Evolutionary conservation across 78 protist species (phyloP).

Genomic region (Dictyostelium purpureum): DNA sequence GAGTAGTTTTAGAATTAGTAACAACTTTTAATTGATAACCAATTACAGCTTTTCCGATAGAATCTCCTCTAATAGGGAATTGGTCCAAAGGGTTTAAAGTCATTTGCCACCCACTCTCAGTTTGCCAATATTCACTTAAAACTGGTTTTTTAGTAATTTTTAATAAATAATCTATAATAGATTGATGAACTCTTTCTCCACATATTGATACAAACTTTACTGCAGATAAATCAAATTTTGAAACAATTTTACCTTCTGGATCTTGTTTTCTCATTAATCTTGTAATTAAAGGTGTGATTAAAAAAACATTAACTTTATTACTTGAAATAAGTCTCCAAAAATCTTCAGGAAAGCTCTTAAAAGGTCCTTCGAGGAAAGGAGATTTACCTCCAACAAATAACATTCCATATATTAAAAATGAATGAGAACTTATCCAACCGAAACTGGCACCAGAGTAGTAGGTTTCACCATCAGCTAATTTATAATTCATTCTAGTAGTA

Average conservation of each 20-base stretch:
- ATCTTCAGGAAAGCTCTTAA: slow-evolving; percentile 44
- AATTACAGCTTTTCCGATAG: no score
- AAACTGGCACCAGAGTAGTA: neutral
- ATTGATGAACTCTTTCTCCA: slow-evolving; percentile 45
- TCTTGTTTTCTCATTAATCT: slow-evolving; percentile 51
- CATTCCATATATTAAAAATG: neutral
- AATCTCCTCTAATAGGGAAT: slow-evolving; percentile 31
- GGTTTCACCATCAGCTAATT: neutral
- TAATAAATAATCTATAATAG: neutral
- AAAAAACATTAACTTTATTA: slow-evolving; percentile 34
- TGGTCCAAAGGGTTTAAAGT: neutral
- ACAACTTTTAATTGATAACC: no score
- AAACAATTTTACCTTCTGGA: slow-evolving; percentile 11
- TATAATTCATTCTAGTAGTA: neutral
- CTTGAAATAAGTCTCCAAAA: slow-evolving; percentile 31
- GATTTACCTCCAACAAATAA: neutral
- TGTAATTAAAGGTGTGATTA: slow-evolving; percentile 72
- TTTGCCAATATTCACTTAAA: slow-evolving; percentile 46
- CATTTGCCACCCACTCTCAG: slow-evolving; percentile 76
- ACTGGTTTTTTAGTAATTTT: slow-evolving; percentile 20
- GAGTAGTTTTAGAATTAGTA: no score
- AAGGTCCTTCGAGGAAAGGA: neutral
- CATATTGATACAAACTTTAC: slow-evolving; percentile 1
- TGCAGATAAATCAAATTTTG: slow-evolving; percentile 6
- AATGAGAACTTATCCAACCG: neutral